Base-by-base conservation (phyloP, 192 early-diverging fungal species). In the Backusella tarrabulga region DNA sequence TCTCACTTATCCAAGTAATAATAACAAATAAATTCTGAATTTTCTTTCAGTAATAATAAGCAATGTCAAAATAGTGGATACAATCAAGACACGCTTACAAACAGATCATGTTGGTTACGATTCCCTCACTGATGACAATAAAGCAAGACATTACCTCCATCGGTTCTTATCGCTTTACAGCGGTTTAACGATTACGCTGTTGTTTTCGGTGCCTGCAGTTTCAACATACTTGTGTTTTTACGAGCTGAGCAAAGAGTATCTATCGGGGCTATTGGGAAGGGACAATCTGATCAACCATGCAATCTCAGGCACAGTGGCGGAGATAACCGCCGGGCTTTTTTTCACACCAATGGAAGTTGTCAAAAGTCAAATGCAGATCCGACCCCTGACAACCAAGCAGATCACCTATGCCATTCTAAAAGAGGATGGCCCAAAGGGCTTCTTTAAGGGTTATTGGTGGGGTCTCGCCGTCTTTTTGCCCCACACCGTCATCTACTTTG, bases 341-440 rank as follows among this genome's bases (percentile, higher is more conserved):
- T 96, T 92, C 85, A 95, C 93, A 15, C 95, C 95, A 2, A 96
- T 96, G 95, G 95, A 96, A 76, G 90, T 96, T 0, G 34, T 96
- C 34, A 96, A 96, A 70, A 91, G 86, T 35, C 88, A 87, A 52
- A 76, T 93, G 63, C 95, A 96, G 78, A 85, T 71, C 8, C 38
- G 68, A 19, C n/a, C 35, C 26, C 11, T 29, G 32, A 69, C 26
- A 4, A 35, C 41, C 1, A 17, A 66, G 26, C 11, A 35, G 29
- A 3, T 68, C 11, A 40, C 11, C 1, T 46, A 19, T 21, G 40
- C 15, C 29, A 44, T 75, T 12, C 14, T 6, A 21, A 41, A 72
- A 19, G 76, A 79, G 34, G 88, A 92, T 78, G 92, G 93, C 0
- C 19, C 90, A 5, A 52, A 60, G n/a, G 94, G 92, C 0, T 93